A percentile compares a stretch with the other conserved stretches of the same genome.
phyloP scores from a whole-genome alignment of 1,139 yeast genomes.

The Spathaspora sp. region DNA sequence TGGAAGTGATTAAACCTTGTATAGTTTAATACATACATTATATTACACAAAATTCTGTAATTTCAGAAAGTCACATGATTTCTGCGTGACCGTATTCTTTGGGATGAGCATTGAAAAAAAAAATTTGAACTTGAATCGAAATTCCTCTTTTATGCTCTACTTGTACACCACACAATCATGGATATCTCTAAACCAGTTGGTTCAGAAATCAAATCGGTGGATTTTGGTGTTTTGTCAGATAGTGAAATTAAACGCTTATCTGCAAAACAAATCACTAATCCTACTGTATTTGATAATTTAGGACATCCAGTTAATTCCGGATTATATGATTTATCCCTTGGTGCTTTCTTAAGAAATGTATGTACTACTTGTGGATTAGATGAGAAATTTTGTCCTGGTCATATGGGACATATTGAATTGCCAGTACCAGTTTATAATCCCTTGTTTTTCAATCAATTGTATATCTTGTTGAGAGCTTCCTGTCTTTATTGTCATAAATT shows the following conservation, averaged over 20 bases:
- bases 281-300: conserved; percentile 89
- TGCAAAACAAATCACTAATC: conserved; percentile 93
- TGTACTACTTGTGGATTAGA: conserved; percentile 97
- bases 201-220: conserved; percentile 88
- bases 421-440: conserved; percentile 97
- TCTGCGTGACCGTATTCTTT: not conserved
- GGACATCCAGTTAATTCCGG: conserved; percentile 97
- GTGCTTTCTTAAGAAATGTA: conserved; percentile 85
- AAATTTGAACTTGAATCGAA: not conserved
- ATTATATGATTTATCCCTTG: conserved; percentile 87
- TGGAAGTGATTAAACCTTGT: not conserved
- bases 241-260: conserved; percentile 83
- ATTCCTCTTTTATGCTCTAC: too few species aligned
- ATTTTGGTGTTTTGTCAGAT: conserved; percentile 81
- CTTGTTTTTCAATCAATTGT: conserved; percentile 87
- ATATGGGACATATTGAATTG: conserved; percentile 95
- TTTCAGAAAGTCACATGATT: not conserved
- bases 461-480: conserved; percentile 74
- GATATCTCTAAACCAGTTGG: conserved; percentile 96
- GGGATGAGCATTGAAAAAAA: conserved; percentile 5
- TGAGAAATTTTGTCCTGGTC: conserved; percentile 96
- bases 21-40: not conserved
- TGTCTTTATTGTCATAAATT: conserved; percentile 92
- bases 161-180: conserved; percentile 43
- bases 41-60: not conserved